phyloP scores from a whole-genome alignment of 345 rosid species.

The Aethionema arabicum region DNA sequence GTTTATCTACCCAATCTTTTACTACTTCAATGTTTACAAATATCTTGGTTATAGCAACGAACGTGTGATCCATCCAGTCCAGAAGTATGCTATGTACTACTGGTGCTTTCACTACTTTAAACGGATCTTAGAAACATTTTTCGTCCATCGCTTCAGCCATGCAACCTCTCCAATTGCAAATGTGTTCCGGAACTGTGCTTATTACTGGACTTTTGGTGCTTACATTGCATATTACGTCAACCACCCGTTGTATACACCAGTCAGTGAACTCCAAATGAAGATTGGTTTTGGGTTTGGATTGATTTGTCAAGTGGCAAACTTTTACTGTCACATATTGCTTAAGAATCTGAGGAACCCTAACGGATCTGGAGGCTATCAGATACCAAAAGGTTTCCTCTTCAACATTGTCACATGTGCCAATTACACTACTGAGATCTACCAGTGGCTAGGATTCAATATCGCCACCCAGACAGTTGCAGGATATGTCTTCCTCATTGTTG shows the following conservation, averaged over 20 bases:
- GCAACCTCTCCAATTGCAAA: slow-evolving; percentile 90
- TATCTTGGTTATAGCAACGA: slow-evolving; percentile 69
- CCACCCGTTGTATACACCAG: slow-evolving; percentile 94
- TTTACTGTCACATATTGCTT: slow-evolving; percentile 85
- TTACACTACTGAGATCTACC: slow-evolving; percentile 94
- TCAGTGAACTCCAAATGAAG: slow-evolving; percentile 85
- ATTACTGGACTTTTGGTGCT: slow-evolving; percentile 89
- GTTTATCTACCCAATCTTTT: slow-evolving; percentile 79
- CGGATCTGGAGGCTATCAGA: slow-evolving; percentile 86
- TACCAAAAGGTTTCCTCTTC: slow-evolving; percentile 89
- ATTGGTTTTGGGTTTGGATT: slow-evolving; percentile 88
- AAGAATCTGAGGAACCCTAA: slow-evolving; percentile 70
- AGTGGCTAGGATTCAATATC: slow-evolving; percentile 95
- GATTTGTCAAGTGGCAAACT: slow-evolving; percentile 76
- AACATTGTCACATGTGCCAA: slow-evolving; percentile 97
- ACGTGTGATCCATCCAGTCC: slow-evolving; percentile 72
- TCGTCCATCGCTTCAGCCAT: slow-evolving; percentile 88
- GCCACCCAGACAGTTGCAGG: slow-evolving; percentile 96
- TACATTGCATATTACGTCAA: slow-evolving; percentile 90
- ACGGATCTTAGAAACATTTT: slow-evolving; percentile 93
- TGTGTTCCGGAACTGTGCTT: slow-evolving; percentile 92
- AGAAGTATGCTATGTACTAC: slow-evolving; percentile 87
- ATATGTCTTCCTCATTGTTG: slow-evolving; percentile 77
- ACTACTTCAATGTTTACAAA: slow-evolving; percentile 78
- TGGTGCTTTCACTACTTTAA: slow-evolving; percentile 98